Evolutionary conservation across 2,329 filamentous ascomycete genomes (phyloP).

Genomic region (Chalaropsis ovoidea): DNA sequence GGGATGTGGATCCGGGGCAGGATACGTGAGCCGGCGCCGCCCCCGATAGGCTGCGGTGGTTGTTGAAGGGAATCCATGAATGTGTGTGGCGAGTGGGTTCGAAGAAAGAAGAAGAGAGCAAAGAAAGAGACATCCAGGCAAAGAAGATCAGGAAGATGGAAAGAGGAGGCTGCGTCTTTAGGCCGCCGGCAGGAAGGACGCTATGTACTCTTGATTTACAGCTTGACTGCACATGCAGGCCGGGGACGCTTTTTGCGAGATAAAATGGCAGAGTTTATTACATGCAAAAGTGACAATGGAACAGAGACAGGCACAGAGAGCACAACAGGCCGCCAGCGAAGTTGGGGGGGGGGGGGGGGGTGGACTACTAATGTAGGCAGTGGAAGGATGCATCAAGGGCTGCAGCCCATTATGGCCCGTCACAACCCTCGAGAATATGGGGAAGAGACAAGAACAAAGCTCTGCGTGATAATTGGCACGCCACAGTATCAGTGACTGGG

Average conservation of each 20-base stretch:
- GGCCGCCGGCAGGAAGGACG: background rate
- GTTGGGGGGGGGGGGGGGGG: background rate
- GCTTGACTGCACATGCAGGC: background rate
- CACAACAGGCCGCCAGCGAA: background rate
- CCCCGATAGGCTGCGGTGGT: conserved; percentile 35
- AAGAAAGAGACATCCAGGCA: background rate
- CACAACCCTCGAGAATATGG: background rate
- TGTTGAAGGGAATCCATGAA: conserved; percentile 6
- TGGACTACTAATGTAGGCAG: conserved; percentile 12
- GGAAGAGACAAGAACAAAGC: background rate
- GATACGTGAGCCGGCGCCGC: background rate
- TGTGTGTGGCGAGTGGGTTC: background rate
- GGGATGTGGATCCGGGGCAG: conserved; percentile 43
- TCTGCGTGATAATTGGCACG: background rate
- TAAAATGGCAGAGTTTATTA: background rate
- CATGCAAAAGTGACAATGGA: background rate
- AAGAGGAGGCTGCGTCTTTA: background rate
- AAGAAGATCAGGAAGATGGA: background rate
- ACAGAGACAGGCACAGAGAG: background rate
- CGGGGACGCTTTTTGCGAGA: background rate
- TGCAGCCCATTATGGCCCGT: background rate
- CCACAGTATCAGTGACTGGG: background rate
- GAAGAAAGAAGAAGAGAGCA: background rate
- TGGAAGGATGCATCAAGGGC: background rate
- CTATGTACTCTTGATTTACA: conserved; percentile 1